Evolutionary conservation across 176 grass and related monocot species (phyloP), one percentile per base, ranked within the genome.

Genomic region (Saccharum spontaneum): DNA sequence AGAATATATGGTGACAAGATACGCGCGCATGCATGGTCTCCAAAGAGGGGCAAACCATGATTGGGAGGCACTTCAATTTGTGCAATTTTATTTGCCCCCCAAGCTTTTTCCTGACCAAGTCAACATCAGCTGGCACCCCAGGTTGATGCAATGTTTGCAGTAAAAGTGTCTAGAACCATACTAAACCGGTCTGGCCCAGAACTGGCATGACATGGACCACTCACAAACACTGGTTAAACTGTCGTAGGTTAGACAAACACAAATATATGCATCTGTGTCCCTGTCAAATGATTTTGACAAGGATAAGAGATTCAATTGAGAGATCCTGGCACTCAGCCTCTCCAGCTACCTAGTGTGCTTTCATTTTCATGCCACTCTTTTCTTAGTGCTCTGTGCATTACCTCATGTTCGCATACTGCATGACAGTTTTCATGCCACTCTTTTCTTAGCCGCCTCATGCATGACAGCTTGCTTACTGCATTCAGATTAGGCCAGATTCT

Each of bases 21-120:
- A 70, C 39, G 44, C 6, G 15, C 63, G 68, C 67, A 80, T 54
- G 55, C 43, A 62, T 82, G 55, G 88, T 90, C 67, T 73, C 88
- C 50, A 83, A 83, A 83, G 45, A 83, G 54, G 28, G 57, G 79
- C 57, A 78, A 3, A 82, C 71, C 83, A 77, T 86, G 83, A 41
- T 82, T 79, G 22, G 10, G 36, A 73, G 11, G 67, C 36, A 66
- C 55, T 68, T 76, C 18, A 57, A 10, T 57, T n/a, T 78, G 8
- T 1, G 57, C 79, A 73, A 44, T 30, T 48, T 55, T 34, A 73
- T 82, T 57, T 90, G 79, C 71, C 66, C 59, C 22, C 43, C 73
- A 71, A 22, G 48, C 57, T 46, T 71, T 82, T 76, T 71, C 34
- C 60, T 74, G 26, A 23, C 54, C 68, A 76, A 31, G 54, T 85